Evolutionary conservation across 768 basidiomycete species (phyloP), one percentile per base, ranked within the genome.

Genomic region (Myochromella boudieri): DNA sequence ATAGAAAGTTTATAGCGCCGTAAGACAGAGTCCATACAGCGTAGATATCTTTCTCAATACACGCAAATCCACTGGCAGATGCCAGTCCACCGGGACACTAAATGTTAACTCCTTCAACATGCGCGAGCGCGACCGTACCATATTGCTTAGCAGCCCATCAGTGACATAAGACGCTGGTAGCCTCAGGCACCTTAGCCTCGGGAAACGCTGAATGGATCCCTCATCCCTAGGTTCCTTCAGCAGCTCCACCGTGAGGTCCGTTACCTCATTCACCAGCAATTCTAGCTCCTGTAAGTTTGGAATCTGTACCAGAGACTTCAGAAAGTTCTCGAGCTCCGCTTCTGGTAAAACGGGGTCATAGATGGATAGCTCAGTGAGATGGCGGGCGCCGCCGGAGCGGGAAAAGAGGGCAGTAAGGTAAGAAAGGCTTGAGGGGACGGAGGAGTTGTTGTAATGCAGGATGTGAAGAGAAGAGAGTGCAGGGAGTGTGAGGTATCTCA

Each of bases 271-370:
- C n/a, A 44, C 32, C 2, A 17, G 20, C 8, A 52, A 20, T 14
- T 52, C 34, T 18, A 43, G 47, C 8, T 36, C 17, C 7, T 18
- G 24, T 2, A 49, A 37, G n/a, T 18, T n/a, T 3, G 14, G 18
- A 12, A 46, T n/a, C 14, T 28, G 34, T 6, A 27, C 34, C 2
- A 37, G 39, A 3, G 26, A 14, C 18, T 33, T 4, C 6, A 53
- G 21, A n/a, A 42, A 10, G 14, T 31, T 31, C 29, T 46, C 14
- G 17, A 44, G 25, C n/a, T 46, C 44, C 29, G 11, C 17, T 22
- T 37, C 44, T 17, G 20, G n/a, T 44, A 53, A 31, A 6, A 38
- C 24, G 12, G 48, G 36, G 21, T 53, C 40, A 26, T 42, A 49
- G 12, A 53, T 33, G 7, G 24, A 45, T 7, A 53, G 15, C n/a